Evolutionary conservation across 202 grass and related monocot genomes (phyloP), one percentile per base, ranked within the genome.

Genomic region (Elaeis oleifera): DNA sequence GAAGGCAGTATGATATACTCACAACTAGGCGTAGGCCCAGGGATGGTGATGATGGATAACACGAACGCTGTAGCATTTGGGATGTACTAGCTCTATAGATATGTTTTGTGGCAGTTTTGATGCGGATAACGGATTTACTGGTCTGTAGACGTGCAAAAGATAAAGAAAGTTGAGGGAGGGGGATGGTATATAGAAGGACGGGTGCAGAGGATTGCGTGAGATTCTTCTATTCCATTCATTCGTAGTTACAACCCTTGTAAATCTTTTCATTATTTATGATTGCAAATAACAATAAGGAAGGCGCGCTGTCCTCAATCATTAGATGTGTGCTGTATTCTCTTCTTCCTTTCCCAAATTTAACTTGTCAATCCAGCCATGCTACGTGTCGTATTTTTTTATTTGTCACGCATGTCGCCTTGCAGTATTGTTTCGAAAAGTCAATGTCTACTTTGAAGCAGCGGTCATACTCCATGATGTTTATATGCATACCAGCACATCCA

Each of bases 191-290:
- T 69, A 72, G 51, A 16, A 76, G 51, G 23, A 50, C 24, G 50
- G 59, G 18, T 60, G 49, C 36, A 64, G 31, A 36, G 6, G 32
- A 36, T 6, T 44, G 8, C 36, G 8, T 52, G 54, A 83, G 56
- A 54, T 51, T 76, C 54, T 71, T 72, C 84, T 58, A 78, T 81
- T n/a, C 56, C 71, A 72, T 74, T 77, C 66, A 75, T 77, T 67
- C 72, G 63, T 91, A 88, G 74, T 56, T 67, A 70, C 54, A 71
- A 79, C 68, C 73, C 78, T 51, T 88, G 88, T 88, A 92, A 79
- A 91, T 81, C 67, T 69, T 19, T 36, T 51, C 29, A 69, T 78
- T 63, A n/a, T 87, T 76, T 65, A 48, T 69, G 65, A 77, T 44
- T 13, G 9, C 36, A 44, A 44, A 44, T 44, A 44, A 44, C 2